Percentiles rank a stretch among this genome's conserved stretches.
These are phyloP conservation scores for Lenwebbia sp. DNA, from an alignment of 345 rosid genomes.

Conservation along the genomic window DNA sequence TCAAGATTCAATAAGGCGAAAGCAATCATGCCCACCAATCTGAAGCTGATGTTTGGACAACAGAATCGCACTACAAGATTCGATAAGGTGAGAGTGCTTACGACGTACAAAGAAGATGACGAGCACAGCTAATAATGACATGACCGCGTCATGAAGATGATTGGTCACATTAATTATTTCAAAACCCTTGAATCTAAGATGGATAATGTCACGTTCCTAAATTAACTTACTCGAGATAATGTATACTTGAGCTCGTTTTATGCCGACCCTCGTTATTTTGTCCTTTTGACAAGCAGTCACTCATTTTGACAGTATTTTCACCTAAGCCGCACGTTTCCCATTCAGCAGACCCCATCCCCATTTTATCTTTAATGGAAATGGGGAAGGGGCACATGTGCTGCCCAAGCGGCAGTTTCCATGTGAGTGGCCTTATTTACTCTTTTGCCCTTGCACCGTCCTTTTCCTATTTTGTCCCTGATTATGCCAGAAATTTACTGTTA, in stretches of 20 bases:
- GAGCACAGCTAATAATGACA: not conserved
- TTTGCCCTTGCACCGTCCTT: no score
- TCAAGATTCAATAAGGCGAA: not conserved
- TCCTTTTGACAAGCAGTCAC: not conserved
- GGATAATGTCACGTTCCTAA: not conserved
- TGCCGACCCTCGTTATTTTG: not conserved
- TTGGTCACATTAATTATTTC: not conserved
- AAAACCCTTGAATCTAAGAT: not conserved
- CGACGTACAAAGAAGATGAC: not conserved
- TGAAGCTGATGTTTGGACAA: not conserved
- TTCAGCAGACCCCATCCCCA: no score
- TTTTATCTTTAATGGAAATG: no score
- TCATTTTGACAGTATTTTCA: not conserved
- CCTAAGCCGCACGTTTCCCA: no score
- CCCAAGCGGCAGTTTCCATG: no score
- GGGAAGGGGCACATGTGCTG: no score
- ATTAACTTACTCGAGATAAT: not conserved
- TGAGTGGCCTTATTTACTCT: no score
- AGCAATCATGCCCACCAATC: not conserved
- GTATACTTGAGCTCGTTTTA: not conserved
- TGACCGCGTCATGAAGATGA: not conserved
- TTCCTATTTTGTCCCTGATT: no score
- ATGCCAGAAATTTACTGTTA: no score
- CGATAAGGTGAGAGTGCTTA: not conserved
- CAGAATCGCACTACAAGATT: not conserved